Conservation (phyloP, 768 basidiomycete species). For the Leucosporidium yakuticum region DNA sequence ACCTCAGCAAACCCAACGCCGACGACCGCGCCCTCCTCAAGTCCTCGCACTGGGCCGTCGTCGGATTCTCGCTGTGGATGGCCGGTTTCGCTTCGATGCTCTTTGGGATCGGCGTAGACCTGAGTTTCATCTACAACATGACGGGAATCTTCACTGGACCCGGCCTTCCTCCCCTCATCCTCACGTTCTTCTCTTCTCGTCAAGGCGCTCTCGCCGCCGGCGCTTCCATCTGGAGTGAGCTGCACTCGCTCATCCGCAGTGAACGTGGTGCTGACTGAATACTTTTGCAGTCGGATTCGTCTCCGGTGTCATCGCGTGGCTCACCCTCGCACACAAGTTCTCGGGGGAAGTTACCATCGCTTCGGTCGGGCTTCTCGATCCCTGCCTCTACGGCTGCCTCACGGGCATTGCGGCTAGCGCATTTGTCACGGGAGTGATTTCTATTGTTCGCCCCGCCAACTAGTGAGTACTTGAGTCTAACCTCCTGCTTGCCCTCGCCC, state of each 20-base stretch:
- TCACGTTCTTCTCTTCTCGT: constrained; percentile 22
- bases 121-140: constrained; percentile 39
- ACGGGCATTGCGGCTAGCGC: constrained; percentile 11
- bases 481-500: no score
- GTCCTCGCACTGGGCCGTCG: constrained; percentile 24
- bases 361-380: neutral
- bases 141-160: constrained; percentile 11
- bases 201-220: constrained; percentile 12
- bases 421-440: constrained; percentile 1
- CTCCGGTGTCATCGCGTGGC: constrained; percentile 12
- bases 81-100: constrained; percentile 41
- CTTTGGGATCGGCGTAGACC: constrained; percentile 39
- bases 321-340: constrained; percentile 11
- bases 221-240: constrained; percentile 11
- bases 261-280: no score
- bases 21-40: constrained; percentile 7
- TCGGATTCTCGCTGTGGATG: constrained; percentile 40
- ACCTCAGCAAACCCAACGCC: neutral
- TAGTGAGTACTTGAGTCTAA: neutral
- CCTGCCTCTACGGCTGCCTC: constrained; percentile 23
- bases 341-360: neutral
- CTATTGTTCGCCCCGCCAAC: constrained; percentile 1
- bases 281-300: constrained; percentile 2
- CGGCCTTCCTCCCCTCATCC: constrained; percentile 10
- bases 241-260: neutral